Percentiles rank a stretch among this genome's conserved stretches.
Conservation (phyloP, 495 filamentous ascomycete genomes). For the Aspergillus conjunctus region DNA sequence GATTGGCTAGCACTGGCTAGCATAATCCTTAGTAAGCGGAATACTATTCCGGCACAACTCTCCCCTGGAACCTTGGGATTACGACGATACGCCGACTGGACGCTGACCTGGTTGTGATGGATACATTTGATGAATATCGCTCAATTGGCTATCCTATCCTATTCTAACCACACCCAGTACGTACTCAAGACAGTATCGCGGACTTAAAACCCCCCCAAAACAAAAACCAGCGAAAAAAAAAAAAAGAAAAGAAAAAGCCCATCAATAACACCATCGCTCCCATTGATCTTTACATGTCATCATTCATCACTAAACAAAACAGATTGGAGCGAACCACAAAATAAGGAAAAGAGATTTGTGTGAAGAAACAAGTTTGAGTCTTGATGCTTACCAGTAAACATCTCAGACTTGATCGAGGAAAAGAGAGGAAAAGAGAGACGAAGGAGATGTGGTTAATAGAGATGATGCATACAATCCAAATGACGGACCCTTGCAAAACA, state of each 20-base stretch:
- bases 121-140: not conserved
- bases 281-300: constrained; percentile 34
- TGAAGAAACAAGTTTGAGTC: not conserved
- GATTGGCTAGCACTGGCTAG: not conserved
- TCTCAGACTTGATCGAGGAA: no score
- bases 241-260: no score
- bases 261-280: constrained; percentile 22
- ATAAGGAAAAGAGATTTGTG: constrained; percentile 12
- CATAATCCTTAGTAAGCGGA: not conserved
- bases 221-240: constrained; percentile 18
- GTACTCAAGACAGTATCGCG: not conserved
- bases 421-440: not conserved
- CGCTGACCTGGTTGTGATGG: not conserved
- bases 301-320: constrained; percentile 33
- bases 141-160: not conserved
- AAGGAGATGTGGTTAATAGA: not conserved
- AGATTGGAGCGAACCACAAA: constrained; percentile 26
- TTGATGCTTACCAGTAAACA: not conserved
- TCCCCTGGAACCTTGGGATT: not conserved
- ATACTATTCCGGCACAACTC: not conserved
- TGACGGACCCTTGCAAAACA: not conserved
- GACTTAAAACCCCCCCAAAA: constrained; percentile 11
- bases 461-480: not conserved
- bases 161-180: not conserved
- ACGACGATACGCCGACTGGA: not conserved